phyloP scores from a whole-genome alignment of 73 alveolate genomes.

The Paramecium primaurelia region DNA sequence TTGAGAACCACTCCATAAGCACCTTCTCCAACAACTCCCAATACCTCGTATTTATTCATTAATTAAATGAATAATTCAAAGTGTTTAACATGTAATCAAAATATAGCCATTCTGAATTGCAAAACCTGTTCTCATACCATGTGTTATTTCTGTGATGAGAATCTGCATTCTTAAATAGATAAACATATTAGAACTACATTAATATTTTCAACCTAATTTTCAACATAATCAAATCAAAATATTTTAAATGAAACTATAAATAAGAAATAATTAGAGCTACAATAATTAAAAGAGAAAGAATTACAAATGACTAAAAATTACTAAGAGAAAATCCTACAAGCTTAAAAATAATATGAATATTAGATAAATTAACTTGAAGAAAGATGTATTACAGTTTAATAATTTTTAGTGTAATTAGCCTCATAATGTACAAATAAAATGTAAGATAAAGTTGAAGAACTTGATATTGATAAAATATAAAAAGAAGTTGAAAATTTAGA shows the following conservation, averaged over 20 bases:
- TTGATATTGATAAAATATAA: not conserved
- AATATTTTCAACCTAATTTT: not conserved
- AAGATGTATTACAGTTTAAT: not conserved
- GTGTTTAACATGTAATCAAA: not conserved
- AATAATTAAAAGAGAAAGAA: not conserved
- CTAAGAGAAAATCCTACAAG: not conserved
- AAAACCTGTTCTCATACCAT: not conserved
- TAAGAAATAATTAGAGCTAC: not conserved
- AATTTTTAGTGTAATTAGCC: not conserved
- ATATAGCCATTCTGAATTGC: not conserved
- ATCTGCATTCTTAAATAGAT: not conserved
- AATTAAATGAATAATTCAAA: not conserved
- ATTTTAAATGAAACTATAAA: not conserved
- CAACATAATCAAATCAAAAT: not conserved
- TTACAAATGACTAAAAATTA: not conserved
- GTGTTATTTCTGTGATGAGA: not conserved
- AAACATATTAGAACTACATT: not conserved
- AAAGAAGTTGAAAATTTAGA: no score
- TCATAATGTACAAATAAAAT: not conserved
- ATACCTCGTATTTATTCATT: conserved; percentile 89
- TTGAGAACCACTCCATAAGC: conserved; percentile 91
- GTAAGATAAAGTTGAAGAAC: not conserved
- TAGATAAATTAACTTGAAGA: not conserved
- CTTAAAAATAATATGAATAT: not conserved
- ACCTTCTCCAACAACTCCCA: conserved; percentile 94